Conservation (phyloP, 1,284 basidiomycete species). For the Malassezia restricta region DNA sequence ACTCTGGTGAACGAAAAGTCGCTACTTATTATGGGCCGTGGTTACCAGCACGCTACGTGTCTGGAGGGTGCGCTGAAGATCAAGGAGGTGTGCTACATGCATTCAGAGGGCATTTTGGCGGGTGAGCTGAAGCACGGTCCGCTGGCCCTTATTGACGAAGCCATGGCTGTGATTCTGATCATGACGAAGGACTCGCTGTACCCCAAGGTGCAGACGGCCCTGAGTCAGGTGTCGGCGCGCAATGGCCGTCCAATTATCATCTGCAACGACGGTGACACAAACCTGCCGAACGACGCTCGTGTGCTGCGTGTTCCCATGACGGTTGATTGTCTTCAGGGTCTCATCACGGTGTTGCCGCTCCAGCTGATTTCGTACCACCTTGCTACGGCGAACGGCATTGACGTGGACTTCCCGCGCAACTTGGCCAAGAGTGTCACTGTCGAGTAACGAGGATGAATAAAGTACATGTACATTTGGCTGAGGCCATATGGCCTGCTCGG, state of each 20-base stretch:
- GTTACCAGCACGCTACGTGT: slow-evolving; percentile 94
- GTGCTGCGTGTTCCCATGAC: slow-evolving; percentile 69
- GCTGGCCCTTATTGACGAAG: slow-evolving; percentile 90
- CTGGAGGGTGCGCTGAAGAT: slow-evolving; percentile 98
- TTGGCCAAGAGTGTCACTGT: slow-evolving; percentile 53
- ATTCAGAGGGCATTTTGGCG: slow-evolving; percentile 62
- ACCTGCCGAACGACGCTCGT: slow-evolving; percentile 60
- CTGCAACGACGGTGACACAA: slow-evolving; percentile 84
- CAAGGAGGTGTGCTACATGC: slow-evolving; percentile 71
- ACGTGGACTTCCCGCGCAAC: slow-evolving; percentile 97
- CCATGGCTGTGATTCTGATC: slow-evolving; percentile 72
- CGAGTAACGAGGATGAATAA: slow-evolving; percentile 20
- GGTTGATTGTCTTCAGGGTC: slow-evolving; percentile 85
- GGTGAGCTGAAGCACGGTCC: slow-evolving; percentile 99
- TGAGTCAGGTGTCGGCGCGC: slow-evolving; percentile 89
- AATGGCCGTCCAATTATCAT: slow-evolving; percentile 89
- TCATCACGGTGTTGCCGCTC: slow-evolving; percentile 91
- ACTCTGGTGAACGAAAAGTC: slow-evolving; percentile 70
- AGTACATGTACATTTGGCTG: too few relatives aligned
- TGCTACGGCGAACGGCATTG: slow-evolving; percentile 84
- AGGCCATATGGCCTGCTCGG: too few relatives aligned
- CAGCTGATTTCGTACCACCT: slow-evolving; percentile 94
- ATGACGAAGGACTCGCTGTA: slow-evolving; percentile 98
- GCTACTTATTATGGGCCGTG: slow-evolving; percentile 91
- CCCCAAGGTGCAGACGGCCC: slow-evolving; percentile 92